Evolutionary conservation across 495 filamentous ascomycete species (phyloP).

Genomic region (Penicillium soppii): DNA sequence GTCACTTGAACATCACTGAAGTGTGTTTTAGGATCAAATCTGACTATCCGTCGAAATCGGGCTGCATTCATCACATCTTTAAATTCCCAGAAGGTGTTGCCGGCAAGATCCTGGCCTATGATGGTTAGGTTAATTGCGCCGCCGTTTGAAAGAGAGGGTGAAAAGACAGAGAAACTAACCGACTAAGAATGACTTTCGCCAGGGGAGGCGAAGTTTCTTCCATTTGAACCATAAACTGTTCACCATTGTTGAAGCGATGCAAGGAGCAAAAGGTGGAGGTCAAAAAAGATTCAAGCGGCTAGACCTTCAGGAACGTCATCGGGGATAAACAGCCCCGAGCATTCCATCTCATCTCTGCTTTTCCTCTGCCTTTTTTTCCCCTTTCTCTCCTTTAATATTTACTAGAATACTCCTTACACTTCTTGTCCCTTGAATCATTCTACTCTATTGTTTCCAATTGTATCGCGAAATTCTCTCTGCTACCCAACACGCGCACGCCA

Average conservation of each 20-base stretch:
- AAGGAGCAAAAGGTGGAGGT: conserved; percentile 19
- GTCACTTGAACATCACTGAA: conserved; percentile 65
- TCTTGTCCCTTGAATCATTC: background rate
- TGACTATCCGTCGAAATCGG: conserved; percentile 64
- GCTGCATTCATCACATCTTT: conserved; percentile 60
- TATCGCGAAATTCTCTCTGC: conserved; percentile 7
- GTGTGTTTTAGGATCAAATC: conserved; percentile 58
- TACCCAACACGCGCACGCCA: conserved; percentile 27
- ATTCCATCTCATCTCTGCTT: conserved; percentile 22
- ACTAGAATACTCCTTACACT: background rate
- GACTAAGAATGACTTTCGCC: conserved; percentile 77
- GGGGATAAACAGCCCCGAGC: conserved; percentile 25
- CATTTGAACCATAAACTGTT: conserved; percentile 74
- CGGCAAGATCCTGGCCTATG: conserved; percentile 76
- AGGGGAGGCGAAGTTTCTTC: conserved; percentile 81
- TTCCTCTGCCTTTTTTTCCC: conserved; percentile 8
- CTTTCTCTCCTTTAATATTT: conserved; percentile 1
- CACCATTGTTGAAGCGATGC: conserved; percentile 26
- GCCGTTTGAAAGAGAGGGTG: background rate
- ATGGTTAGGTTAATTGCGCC: conserved; percentile 27
- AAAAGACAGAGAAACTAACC: conserved; percentile 55
- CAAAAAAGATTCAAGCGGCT: conserved; percentile 1
- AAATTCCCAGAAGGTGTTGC: conserved; percentile 97
- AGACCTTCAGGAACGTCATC: conserved; percentile 32
- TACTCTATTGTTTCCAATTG: conserved; percentile 1